These are phyloP conservation scores for Claviceps citrina DNA, from an alignment of 2,329 filamentous ascomycete genomes.

Conservation along the genomic window DNA sequence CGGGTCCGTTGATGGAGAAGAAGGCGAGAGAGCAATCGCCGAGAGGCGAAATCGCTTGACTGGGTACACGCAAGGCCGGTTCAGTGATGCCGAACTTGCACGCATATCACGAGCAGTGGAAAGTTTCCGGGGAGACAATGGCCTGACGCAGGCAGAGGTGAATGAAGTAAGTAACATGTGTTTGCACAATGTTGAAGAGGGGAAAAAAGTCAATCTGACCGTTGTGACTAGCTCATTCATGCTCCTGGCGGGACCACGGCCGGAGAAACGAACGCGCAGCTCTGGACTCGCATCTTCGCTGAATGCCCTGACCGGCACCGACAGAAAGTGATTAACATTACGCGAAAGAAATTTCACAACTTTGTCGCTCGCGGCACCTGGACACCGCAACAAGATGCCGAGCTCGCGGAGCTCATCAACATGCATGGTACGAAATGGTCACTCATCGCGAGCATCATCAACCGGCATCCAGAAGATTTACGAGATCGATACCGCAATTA, in stretches of 20 bases:
- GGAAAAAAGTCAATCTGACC: constrained; percentile 1
- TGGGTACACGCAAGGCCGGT: constrained; percentile 24
- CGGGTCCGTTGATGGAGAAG: constrained; percentile 9
- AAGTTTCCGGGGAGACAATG: constrained; percentile 26
- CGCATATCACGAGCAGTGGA: constrained; percentile 28
- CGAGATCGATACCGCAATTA: constrained; percentile 59
- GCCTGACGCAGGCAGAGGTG: constrained; percentile 28
- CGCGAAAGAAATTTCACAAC: constrained; percentile 50
- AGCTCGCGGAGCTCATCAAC: constrained; percentile 21
- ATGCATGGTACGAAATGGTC: constrained; percentile 40
- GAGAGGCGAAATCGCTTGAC: constrained; percentile 13
- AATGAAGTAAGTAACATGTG: constrained; percentile 26
- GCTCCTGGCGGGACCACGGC: constrained; percentile 21
- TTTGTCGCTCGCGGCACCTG: constrained; percentile 38
- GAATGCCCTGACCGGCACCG: constrained; percentile 35
- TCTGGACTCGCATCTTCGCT: constrained; percentile 35
- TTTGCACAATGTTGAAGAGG: neutral
- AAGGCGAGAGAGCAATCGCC: constrained; percentile 7
- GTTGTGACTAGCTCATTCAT: constrained; percentile 19
- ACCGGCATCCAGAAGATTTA: constrained; percentile 49
- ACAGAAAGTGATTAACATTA: constrained; percentile 38
- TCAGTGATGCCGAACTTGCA: constrained; percentile 27
- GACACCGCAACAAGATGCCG: constrained; percentile 22
- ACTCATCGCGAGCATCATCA: constrained; percentile 43
- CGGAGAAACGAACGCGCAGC: constrained; percentile 22